phyloP scores from a whole-genome alignment of 2,329 filamentous ascomycete species.

The Phyllosticta paracitricarpa region DNA sequence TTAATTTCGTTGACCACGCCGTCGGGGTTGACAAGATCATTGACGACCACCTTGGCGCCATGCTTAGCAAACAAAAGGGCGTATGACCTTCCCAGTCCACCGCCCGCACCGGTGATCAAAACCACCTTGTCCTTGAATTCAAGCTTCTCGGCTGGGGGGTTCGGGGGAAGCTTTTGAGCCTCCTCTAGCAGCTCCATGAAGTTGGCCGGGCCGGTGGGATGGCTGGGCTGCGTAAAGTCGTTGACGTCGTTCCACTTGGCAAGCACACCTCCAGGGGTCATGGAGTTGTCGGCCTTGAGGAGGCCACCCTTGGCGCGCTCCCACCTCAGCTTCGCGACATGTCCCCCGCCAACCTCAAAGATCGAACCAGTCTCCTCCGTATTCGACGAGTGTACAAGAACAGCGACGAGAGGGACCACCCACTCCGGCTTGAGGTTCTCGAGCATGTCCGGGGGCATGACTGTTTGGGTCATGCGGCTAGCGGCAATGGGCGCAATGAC shows the following conservation, averaged over 20 bases:
- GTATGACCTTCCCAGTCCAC: constrained; percentile 85
- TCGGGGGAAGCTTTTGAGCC: constrained; percentile 66
- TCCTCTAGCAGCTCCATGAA: constrained; percentile 80
- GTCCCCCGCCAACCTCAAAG: constrained; percentile 88
- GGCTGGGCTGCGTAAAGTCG: constrained; percentile 75
- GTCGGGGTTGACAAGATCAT: constrained; percentile 90
- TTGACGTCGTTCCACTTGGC: constrained; percentile 82
- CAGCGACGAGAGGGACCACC: constrained; percentile 87
- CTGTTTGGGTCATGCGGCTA: constrained; percentile 87
- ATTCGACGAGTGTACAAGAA: constrained; percentile 78
- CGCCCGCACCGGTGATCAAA: constrained; percentile 78
- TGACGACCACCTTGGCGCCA: constrained; percentile 81
- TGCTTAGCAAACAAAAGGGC: constrained; percentile 76
- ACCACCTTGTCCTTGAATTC: constrained; percentile 79
- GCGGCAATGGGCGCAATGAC: constrained; percentile 93
- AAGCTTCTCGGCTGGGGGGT: constrained; percentile 60
- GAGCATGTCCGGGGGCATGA: constrained; percentile 90
- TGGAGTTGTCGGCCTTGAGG: constrained; percentile 76
- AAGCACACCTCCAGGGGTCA: constrained; percentile 80
- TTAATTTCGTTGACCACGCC: constrained; percentile 86
- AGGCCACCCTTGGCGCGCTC: constrained; percentile 83
- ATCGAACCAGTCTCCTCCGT: constrained; percentile 74
- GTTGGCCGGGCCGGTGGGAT: constrained; percentile 78
- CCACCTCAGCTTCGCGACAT: constrained; percentile 89
- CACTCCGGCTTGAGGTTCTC: constrained; percentile 82